Conservation (phyloP, 2,329 filamentous ascomycete genomes). For the Akanthomyces muscarius region DNA sequence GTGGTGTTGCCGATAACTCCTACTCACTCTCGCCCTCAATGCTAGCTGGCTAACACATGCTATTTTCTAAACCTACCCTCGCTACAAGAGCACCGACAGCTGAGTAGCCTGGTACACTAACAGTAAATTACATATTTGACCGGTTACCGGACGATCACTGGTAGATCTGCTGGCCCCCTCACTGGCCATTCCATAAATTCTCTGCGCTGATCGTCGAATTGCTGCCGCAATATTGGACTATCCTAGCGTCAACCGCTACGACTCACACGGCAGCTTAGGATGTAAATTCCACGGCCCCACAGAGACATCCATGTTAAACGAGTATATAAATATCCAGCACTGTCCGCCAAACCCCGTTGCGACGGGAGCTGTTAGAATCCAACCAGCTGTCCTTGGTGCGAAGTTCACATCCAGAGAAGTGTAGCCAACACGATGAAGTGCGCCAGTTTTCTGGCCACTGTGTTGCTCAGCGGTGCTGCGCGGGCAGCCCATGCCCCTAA, state of each 20-base stretch:
- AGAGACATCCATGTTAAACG: not conserved
- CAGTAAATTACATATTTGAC: no score
- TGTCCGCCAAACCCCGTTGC: not conserved
- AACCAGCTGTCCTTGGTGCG: not conserved
- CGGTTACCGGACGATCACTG: no score
- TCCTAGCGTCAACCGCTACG: not conserved
- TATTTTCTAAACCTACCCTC: no score
- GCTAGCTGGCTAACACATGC: no score
- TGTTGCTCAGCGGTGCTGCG: not conserved
- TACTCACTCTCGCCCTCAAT: no score
- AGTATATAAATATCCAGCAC: not conserved
- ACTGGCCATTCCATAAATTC: no score
- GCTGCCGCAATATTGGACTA: not conserved
- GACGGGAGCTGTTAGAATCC: slow-evolving; percentile 12
- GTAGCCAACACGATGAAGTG: not conserved
- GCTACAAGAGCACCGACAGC: no score
- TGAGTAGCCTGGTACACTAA: no score
- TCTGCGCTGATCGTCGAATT: not conserved
- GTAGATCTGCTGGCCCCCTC: no score
- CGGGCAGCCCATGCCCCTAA: slow-evolving; percentile 3
- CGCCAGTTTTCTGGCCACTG: not conserved
- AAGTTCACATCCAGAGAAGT: not conserved
- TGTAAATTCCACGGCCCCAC: not conserved
- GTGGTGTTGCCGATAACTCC: no score
- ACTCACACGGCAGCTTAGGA: not conserved